Evolutionary conservation across 1,139 yeast genomes (phyloP).

Genomic region (Sugiyamaella novakii): DNA sequence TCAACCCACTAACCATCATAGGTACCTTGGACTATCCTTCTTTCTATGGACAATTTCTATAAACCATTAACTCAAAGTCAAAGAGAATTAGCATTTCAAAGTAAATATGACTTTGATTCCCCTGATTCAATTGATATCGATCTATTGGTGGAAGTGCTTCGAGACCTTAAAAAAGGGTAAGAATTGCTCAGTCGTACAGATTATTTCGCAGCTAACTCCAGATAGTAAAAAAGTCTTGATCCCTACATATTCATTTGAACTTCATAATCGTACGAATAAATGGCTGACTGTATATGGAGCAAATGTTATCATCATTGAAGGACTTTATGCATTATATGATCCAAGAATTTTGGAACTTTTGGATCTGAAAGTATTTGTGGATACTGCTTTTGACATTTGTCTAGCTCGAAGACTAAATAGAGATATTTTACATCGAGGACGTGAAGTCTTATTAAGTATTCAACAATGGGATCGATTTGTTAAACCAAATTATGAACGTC

Average conservation of each 20-base stretch:
- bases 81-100: slow-evolving; percentile 61
- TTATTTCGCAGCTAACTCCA: not conserved
- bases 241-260: slow-evolving; percentile 81
- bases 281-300: slow-evolving; percentile 87
- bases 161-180: slow-evolving; percentile 59
- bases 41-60: slow-evolving; percentile 90
- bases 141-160: slow-evolving; percentile 62
- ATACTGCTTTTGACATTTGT: slow-evolving; percentile 91
- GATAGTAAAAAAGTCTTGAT: slow-evolving; percentile 57
- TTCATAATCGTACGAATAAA: slow-evolving; percentile 72
- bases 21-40: slow-evolving; percentile 91
- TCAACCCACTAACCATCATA: slow-evolving; percentile 45
- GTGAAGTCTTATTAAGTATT: slow-evolving; percentile 79
- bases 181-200: not conserved
- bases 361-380: slow-evolving; percentile 88
- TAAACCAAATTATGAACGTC: slow-evolving; percentile 84
- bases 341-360: slow-evolving; percentile 67
- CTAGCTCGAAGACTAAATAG: slow-evolving; percentile 83
- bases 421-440: slow-evolving; percentile 81
- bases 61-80: slow-evolving; percentile 67
- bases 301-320: slow-evolving; percentile 88
- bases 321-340: slow-evolving; percentile 82
- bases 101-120: slow-evolving; percentile 79
- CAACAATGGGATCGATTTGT: slow-evolving; percentile 90
- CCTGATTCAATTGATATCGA: slow-evolving; percentile 85